Evolutionary conservation across 345 rosid genomes (phyloP), one percentile per base, ranked within the genome.

Genomic region (Eucalyptus regnans): DNA sequence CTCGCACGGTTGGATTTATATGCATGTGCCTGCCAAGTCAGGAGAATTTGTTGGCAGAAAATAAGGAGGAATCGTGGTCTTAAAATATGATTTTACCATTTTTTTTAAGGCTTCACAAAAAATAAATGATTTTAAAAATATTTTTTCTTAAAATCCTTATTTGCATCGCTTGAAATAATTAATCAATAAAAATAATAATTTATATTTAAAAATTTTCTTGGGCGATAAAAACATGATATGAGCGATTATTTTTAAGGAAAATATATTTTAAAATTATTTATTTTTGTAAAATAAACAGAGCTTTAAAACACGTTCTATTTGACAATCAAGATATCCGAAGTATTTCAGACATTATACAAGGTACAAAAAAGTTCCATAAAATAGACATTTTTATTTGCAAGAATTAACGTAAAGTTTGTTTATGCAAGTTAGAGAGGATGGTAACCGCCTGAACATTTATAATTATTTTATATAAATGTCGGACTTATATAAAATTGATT

Each of bases 241-340:
- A 22, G 2, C 2, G 1, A 56, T 22, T 0, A 0, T 56, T 56
- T 56, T 56, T 3, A 52, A 52, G 25, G 5, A 52, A 52, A 8
- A 52, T 52, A 1, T 1, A 52, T 52, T 52, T 52, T 56, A 22
- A 56, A 23, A 23, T 23, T 56, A 56, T 23, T 23, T 23, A 23
- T 23, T 56, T 56, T 23, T 23, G 1, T 10, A 29, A 56, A 2
- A 8, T 9, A 56, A 22, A 56, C 0, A 0, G 62, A 56, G 27
- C 29, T 29, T 52, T 12, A 29, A 62, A 62, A 29, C 3, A 12
- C n/a, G 6, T 29, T 25, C 33, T 29, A 12, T 29, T 62, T 29
- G 33, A 3, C 29, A 62, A 62, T 62, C 68, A 29, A 12, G 33
- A 62, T 12, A 62, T 62, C 8, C 0, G 0, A 62, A 62, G 33